Evolutionary conservation across 1,139 yeast species (phyloP), one percentile per base, ranked within the genome.

Genomic region (Diutina pseudorugosa): DNA sequence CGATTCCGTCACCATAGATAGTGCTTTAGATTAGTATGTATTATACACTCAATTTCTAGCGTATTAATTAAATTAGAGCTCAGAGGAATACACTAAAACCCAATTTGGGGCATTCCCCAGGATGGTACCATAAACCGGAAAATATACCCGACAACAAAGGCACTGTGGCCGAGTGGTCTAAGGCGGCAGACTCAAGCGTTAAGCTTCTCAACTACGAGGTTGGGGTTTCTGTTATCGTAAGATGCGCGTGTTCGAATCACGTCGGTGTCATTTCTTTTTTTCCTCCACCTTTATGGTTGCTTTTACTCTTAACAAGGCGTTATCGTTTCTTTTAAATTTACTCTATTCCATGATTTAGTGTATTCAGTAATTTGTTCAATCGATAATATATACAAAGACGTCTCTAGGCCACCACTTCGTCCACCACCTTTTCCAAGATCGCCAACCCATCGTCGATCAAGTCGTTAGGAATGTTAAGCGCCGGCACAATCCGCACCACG

Each of bases 401-500:
- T n/a, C n/a, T 30, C 14, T 30, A 30, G n/a, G 36, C 36, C 36
- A 30, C 14, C 36, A 43, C 47, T 14, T 43, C 47, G 30, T 25
- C 12, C 5, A 80, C 67, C 40, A 82, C 76, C 51, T 70, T 63
- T 54, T 76, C 82, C 55, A 93, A 77, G 51, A 89, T 78, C 18
- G 72, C 75, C 54, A 91, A 68, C 23, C 98, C 98, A 58, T 80
- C 78, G 45, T 74, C 73, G 51, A 89, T 80, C 48, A 77, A 79
- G 27, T 80, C 82, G 53, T 83, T 80, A 33, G 83, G 85, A 56
- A 90, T 89, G 60, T 86, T 90, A 64, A 93, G 76, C 3, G 98
- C 95, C 21, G 98, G 98, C 21, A 93, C 94, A 56, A 93, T 75
- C 68, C 98, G 80, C 52, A 93, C 71, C 5, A 94, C 93, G 64